Evolutionary conservation across 2,329 filamentous ascomycete species (phyloP), one percentile per base, ranked within the genome.

Genomic region (Reticulascus tulasneorum): DNA sequence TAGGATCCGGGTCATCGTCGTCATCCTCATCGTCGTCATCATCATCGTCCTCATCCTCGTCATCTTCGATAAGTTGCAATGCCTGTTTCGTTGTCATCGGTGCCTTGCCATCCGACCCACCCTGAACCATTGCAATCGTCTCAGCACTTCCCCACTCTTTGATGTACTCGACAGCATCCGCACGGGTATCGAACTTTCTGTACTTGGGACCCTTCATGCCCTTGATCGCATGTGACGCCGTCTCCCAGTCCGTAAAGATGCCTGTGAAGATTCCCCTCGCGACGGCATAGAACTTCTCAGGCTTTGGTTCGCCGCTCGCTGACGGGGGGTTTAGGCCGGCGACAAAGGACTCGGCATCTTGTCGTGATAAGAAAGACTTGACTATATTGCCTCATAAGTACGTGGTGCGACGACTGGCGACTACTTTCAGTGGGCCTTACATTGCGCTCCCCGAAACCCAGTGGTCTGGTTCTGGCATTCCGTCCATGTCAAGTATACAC

Each of bases 151-250:
- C 67, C 35, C 63, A 60, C 47, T 63, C 53, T 42, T 62, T 63
- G 34, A 95, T 85, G 55, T 86, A 96, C 15, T 77, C 77, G 52
- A 91, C 79, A 0, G 91, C 91, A 58, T 94, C 88, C 38, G 69
- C 71, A 18, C 73, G 69, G 2, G 77, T 84, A 5, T 65, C 59
- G 47, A 89, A 90, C 44, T 76, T 83, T 59, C 82, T 85, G 58
- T 84, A 79, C 48, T 79, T 79, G 25, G 77, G 76, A 6, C 79
- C 80, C 49, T 82, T 82, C 54, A 81, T 82, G 3, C 84, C 86
- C 21, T 71, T 77, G 43, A 93, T 86, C 46, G 91, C 84, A 45
- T 79, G 69, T 42, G 83, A 71, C 9, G 84, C 86, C 26, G 80
- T 76, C 10, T 73, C 60, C 88, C 89, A 83, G 38, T 78, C 68